Evolutionary conservation across 371 early-diverging fungal genomes (phyloP), one percentile per base, ranked within the genome.

Genomic region (Mortierella sp.): DNA sequence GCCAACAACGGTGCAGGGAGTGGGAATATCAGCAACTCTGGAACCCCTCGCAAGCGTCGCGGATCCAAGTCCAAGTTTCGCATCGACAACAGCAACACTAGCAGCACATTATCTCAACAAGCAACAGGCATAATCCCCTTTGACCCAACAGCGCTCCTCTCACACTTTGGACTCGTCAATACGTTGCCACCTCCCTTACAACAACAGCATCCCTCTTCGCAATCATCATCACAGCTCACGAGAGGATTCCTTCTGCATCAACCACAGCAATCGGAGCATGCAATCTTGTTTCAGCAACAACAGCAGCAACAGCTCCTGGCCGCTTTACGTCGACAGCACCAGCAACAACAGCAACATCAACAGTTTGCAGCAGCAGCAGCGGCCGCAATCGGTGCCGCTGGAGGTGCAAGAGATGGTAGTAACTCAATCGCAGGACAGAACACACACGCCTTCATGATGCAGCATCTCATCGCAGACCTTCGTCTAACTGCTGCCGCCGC

Each of bases 1-100:
- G 13, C 59, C 53, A 53, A 19, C 26, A 55, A 26, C 26, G 26
- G 26, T 21, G 6, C 43, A 40, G 43, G 43, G 6, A 64, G 64
- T 21, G 73, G 31, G 64, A 75, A 10, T 28, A 64, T 11, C 67
- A 43, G 26, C 26, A 37, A 21, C 5, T 64, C 70, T 6, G 16
- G 50, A 26, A 59, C 73, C 26, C 46, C 50, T 31, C 54, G 67
- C 2, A 80, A 80, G 48, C 43, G 75, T 67, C 80, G 80, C 2
- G 71, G 72, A 0, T 80, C 80, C 14, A 80, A 80, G 1, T 80
- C 80, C 14, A 80, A 80, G 43, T 59, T 71, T 9, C 40, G 40
- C 11, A 4, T 43, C 24, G 40, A 59, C 34, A 31, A 6, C 16
- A 59, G 5, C 59, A 5, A 28, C 64, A 64, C 0, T 61, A 48